A percentile compares a stretch with the other conserved stretches of the same genome.
Conservation (phyloP, 352 stramenopile species). For the Albugo candida region DNA sequence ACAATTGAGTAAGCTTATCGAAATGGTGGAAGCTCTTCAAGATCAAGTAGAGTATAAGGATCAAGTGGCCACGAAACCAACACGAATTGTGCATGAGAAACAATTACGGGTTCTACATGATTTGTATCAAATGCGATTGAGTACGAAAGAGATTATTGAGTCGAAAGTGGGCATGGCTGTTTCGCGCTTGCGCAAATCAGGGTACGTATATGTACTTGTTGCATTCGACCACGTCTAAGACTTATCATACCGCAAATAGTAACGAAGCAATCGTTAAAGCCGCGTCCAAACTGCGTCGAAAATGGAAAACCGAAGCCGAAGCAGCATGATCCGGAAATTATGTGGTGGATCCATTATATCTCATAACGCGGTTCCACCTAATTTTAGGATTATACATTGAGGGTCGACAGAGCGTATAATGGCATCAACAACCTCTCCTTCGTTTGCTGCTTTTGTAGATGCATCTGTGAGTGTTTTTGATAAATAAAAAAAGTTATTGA, state of each 20-base stretch:
- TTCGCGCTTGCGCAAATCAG: conserved; percentile 59
- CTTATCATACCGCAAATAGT: conserved; percentile 24
- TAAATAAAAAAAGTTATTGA: too few species aligned
- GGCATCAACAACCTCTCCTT: too few species aligned
- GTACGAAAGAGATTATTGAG: conserved; percentile 54
- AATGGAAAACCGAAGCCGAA: conserved; percentile 49
- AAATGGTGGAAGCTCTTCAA: conserved; percentile 24
- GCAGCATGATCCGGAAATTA: not conserved
- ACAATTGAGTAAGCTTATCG: conserved; percentile 15
- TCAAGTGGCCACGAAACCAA: conserved; percentile 21
- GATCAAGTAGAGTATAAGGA: conserved; percentile 14
- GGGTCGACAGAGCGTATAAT: too few species aligned
- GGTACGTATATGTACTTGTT: conserved; percentile 11
- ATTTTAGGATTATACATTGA: too few species aligned
- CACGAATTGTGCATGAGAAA: conserved; percentile 15
- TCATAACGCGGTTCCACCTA: too few species aligned
- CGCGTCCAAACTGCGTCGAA: conserved; percentile 43
- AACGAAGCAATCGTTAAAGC: conserved; percentile 36
- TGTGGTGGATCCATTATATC: too few species aligned
- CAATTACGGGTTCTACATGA: conserved; percentile 28
- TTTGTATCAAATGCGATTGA: conserved; percentile 38
- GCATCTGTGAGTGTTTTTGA: too few species aligned
- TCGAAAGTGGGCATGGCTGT: conserved; percentile 59
- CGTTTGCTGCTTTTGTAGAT: too few species aligned
- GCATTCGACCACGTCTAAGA: conserved; percentile 31